Percentiles rank a stretch among this genome's conserved stretches.
Conservation (phyloP, 2,329 filamentous ascomycete species). For the Curvularia sp. region DNA sequence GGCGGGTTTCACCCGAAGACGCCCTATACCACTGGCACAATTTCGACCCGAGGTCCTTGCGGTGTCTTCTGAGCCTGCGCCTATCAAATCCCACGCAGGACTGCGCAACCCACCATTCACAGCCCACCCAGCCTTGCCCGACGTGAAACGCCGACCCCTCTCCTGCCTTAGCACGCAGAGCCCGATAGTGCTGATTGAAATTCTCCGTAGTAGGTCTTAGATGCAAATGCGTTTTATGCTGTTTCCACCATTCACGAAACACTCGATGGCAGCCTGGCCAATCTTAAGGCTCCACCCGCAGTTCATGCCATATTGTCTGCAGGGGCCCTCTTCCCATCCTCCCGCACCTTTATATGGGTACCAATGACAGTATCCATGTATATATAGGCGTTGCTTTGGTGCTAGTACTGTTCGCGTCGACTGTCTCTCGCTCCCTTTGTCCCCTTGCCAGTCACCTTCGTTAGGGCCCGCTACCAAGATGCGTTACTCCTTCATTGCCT, state of each 20-base stretch:
- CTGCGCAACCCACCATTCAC: constrained; percentile 8
- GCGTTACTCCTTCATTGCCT: constrained; percentile 29
- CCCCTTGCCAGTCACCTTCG: background rate
- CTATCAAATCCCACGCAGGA: background rate
- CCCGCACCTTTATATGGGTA: background rate
- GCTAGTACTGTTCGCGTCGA: background rate
- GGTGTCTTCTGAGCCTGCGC: background rate
- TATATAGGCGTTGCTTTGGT: background rate
- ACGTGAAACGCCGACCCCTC: constrained; percentile 10
- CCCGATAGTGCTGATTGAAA: constrained; percentile 4
- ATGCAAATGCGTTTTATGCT: background rate
- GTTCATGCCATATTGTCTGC: constrained; percentile 1
- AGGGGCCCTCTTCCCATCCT: background rate
- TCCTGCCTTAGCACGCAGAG: constrained; percentile 1
- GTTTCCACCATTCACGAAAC: constrained; percentile 14
- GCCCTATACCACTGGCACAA: background rate
- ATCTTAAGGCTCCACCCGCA: constrained; percentile 7
- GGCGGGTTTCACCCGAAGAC: constrained; percentile 1
- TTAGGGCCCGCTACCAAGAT: constrained; percentile 13
- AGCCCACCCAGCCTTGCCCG: background rate
- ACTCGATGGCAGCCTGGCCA: background rate
- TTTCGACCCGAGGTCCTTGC: background rate
- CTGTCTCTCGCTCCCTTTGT: background rate
- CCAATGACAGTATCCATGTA: background rate
- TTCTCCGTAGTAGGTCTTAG: constrained; percentile 15